These are phyloP conservation scores for Neltuma alba DNA, from an alignment of 306 rosid species.

Conservation along the genomic window DNA sequence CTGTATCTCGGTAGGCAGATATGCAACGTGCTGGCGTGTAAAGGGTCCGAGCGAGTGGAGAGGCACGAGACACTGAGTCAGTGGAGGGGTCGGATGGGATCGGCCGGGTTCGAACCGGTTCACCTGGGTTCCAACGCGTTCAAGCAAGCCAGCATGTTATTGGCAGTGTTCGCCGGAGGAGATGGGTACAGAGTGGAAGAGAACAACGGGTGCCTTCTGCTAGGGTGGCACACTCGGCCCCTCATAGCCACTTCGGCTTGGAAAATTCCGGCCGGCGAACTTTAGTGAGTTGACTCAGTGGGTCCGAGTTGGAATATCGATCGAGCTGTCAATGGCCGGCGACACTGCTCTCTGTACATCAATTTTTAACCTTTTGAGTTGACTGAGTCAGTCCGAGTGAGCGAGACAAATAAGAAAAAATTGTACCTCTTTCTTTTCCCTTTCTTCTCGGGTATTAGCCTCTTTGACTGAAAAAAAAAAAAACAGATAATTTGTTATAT, in stretches of 20 bases:
- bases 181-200: conserved; percentile 70
- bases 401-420: conserved; percentile 3
- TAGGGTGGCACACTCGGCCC: conserved; percentile 74
- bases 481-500: neutral
- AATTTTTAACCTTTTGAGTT: neutral
- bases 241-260: conserved; percentile 75
- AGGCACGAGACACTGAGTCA: conserved; percentile 62
- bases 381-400: conserved; percentile 27
- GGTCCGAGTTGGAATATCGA: neutral
- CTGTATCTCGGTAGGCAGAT: conserved; percentile 65
- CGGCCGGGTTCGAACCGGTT: conserved; percentile 61
- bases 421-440: neutral
- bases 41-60: conserved; percentile 65
- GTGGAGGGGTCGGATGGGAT: conserved; percentile 55
- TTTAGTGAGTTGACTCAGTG: conserved; percentile 36
- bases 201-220: conserved; percentile 55
- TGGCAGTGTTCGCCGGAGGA: conserved; percentile 54
- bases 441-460: no score
- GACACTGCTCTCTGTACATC: neutral
- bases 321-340: neutral
- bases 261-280: conserved; percentile 35
- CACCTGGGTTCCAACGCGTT: conserved; percentile 67
- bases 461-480: neutral
- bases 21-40: conserved; percentile 68
- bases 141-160: conserved; percentile 64